Conservation (phyloP, 2,329 filamentous ascomycete genomes). For the Thermothelomyces thermophilus region DNA sequence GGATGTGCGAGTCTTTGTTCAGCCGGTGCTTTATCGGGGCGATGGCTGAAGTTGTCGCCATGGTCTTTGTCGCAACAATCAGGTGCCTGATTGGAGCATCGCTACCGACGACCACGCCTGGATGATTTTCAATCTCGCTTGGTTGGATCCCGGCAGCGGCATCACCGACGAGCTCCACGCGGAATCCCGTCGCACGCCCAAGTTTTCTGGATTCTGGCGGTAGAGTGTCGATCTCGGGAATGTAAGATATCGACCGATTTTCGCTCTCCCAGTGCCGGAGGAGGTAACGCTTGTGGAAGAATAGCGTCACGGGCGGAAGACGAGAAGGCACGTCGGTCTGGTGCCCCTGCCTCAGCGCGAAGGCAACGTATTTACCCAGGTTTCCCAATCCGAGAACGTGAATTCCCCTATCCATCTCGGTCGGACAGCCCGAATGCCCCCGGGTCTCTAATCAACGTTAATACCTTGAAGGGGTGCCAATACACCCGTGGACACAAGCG, state of each 20-base stretch:
- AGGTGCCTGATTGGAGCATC: slow-evolving; percentile 49
- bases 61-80: slow-evolving; percentile 58
- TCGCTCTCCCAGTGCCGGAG: slow-evolving; percentile 3
- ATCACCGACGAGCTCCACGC: neutral
- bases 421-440: too few relatives aligned
- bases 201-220: neutral
- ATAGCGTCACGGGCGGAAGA: slow-evolving; percentile 2
- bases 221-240: neutral
- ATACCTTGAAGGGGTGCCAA: too few relatives aligned
- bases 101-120: neutral
- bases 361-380: slow-evolving; percentile 17
- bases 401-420: slow-evolving; percentile 1
- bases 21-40: slow-evolving; percentile 5
- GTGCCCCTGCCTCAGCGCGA: neutral
- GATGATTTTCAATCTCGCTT: neutral
- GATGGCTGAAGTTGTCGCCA: slow-evolving; percentile 28
- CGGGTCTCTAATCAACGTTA: too few relatives aligned
- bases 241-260: neutral
- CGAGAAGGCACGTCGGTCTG: neutral
- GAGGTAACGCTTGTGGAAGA: slow-evolving; percentile 9
- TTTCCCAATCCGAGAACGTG: slow-evolving; percentile 18
- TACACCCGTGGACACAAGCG: too few relatives aligned
- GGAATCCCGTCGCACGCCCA: neutral
- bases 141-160: neutral
- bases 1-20: slow-evolving; percentile 42